Base-by-base conservation (phyloP, 2,329 filamentous ascomycete species). In the Hymenoscyphus linearis region DNA sequence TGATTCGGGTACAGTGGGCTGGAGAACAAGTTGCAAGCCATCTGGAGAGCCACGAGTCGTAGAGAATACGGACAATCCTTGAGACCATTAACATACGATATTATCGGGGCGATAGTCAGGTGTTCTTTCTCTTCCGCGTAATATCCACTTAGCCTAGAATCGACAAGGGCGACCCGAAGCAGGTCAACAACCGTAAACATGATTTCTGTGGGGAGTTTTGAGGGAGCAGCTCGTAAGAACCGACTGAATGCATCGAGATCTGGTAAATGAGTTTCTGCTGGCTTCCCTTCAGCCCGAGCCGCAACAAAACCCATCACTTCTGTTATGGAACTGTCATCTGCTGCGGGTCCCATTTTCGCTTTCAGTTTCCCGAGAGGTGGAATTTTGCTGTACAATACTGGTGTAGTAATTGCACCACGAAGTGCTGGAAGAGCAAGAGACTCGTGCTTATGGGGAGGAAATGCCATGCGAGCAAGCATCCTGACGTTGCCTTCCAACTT, bases 101-200 rank as follows among this genome's bases (percentile, higher is more conserved):
- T 72, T 2, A 96, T 75, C 0, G 82, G 77, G 36, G 80, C 71
- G 14, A 93, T 77, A 0, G 89, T 91, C 58, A 76, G 75, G 61
- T 90, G 86, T 9, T 78, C 78, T 16, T 78, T 73, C 73, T 97
- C 91, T 71, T 95, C 89, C 0, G 90, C 90, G 64, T 92, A 92
- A 75, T 86, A 96, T 18, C 89, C 89, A 63, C 89, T 91, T 16
- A 96, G 80, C 44, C 93, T 85, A 0, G 87, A 80, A 69, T 98
- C 93, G 13, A 87, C 79, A 60, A 96, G 83, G 0, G 89, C 84
- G 64, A 90, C 84, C 25, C 95, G 84, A 57, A 96, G 82, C 1
- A 99, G 82, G 71, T 98, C 95, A n/a, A 96, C 82, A 0, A 93
- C 79, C 0, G 91, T 84, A 71, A 98, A 98, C 52, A 92, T 81